Percentiles rank a stretch among this genome's conserved stretches.
Evolutionary conservation across 495 filamentous ascomycete genomes (phyloP).

Genomic region (Pseudoneurospora amorphoporcata): DNA sequence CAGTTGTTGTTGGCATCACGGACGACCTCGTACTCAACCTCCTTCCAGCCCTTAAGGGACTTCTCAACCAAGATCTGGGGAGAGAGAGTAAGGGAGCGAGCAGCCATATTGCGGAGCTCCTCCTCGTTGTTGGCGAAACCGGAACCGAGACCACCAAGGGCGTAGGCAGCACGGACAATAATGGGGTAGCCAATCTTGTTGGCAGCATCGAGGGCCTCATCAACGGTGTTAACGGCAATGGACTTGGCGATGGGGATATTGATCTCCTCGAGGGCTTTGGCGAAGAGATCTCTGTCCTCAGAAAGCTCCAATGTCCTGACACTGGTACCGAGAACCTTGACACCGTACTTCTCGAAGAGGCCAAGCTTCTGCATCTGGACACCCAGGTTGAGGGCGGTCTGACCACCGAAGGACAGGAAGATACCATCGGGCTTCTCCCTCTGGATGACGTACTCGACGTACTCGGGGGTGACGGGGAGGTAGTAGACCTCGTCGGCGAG

Average conservation of each 20-base stretch:
- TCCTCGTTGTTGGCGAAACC: slow-evolving; percentile 94
- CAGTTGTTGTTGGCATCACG: slow-evolving; percentile 92
- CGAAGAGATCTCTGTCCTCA: slow-evolving; percentile 92
- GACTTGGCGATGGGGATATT: slow-evolving; percentile 95
- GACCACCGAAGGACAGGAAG: slow-evolving; percentile 93
- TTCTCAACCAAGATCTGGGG: slow-evolving; percentile 98
- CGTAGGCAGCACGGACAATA: slow-evolving; percentile 93
- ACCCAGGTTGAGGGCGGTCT: slow-evolving; percentile 91
- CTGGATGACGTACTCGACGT: slow-evolving; percentile 94
- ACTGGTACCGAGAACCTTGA: slow-evolving; percentile 89
- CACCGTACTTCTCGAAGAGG: slow-evolving; percentile 86
- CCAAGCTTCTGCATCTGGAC: slow-evolving; percentile 97
- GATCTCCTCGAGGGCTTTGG: slow-evolving; percentile 81
- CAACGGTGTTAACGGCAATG: slow-evolving; percentile 79
- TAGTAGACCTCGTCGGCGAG: slow-evolving; percentile 98
- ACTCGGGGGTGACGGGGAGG: slow-evolving; percentile 90
- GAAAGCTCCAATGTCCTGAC: slow-evolving; percentile 88
- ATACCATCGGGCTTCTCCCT: slow-evolving; percentile 93
- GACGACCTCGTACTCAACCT: slow-evolving; percentile 96
- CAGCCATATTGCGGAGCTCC: slow-evolving; percentile 85
- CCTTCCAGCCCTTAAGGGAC: slow-evolving; percentile 99
- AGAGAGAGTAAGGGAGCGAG: slow-evolving; percentile 85
- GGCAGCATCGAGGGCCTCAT: slow-evolving; percentile 82
- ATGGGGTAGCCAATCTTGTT: slow-evolving; percentile 87
- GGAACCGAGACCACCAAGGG: slow-evolving; percentile 88